These are phyloP conservation scores for Dactylella cylindrospora DNA, from an alignment of 2,329 filamentous ascomycete species.

Conservation along the genomic window DNA sequence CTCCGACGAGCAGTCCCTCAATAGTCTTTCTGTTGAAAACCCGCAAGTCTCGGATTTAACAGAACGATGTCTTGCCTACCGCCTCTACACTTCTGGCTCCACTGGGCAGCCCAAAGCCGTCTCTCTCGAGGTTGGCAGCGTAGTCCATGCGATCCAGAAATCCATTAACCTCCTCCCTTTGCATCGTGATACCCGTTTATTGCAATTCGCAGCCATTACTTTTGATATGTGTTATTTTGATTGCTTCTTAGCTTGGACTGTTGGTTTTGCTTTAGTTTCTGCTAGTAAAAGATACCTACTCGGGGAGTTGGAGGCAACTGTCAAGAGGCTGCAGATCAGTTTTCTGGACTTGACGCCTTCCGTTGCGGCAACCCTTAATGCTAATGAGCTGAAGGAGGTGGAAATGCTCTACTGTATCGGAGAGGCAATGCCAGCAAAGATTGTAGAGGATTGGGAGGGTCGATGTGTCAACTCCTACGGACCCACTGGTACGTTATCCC, in stretches of 20 bases:
- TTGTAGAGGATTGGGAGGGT: conserved; percentile 52
- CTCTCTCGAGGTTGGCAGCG: conserved; percentile 53
- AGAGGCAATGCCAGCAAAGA: conserved; percentile 53
- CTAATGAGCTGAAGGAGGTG: conserved; percentile 51
- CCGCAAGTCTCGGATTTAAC: conserved; percentile 49
- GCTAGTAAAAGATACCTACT: conserved; percentile 52
- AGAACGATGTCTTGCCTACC: conserved; percentile 52
- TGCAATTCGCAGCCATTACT: conserved; percentile 53
- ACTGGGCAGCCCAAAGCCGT: conserved; percentile 55
- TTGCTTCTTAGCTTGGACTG: conserved; percentile 55
- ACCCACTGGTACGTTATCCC: conserved; percentile 48
- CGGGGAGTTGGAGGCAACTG: conserved; percentile 51
- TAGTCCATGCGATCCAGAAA: conserved; percentile 53
- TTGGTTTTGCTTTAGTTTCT: conserved; percentile 54
- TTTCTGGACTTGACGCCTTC: conserved; percentile 55
- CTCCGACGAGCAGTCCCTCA: conserved; percentile 17
- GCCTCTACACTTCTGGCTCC: conserved; percentile 55
- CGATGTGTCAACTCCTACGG: conserved; percentile 56
- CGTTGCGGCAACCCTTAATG: conserved; percentile 52
- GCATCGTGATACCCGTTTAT: conserved; percentile 51
- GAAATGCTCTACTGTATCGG: conserved; percentile 56
- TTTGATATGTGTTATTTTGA: conserved; percentile 57
- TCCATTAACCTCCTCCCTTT: conserved; percentile 53
- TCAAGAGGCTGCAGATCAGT: conserved; percentile 51
- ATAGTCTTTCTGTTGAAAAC: conserved; percentile 44